These are phyloP conservation scores for Massariosphaeria phaeospora DNA, from an alignment of 495 filamentous ascomycete genomes.

Conservation along the genomic window DNA sequence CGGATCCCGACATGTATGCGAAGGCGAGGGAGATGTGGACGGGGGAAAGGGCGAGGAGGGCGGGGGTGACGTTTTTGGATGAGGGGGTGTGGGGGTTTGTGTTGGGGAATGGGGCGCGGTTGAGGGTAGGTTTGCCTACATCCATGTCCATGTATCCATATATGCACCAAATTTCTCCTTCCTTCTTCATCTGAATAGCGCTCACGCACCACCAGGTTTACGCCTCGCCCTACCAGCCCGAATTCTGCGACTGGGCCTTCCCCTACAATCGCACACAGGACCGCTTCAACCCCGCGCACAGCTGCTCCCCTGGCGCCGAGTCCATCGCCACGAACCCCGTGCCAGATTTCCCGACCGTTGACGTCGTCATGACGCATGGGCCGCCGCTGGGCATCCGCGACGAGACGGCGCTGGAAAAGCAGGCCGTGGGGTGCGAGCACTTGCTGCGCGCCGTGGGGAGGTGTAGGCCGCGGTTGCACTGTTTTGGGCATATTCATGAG, in stretches of 20 bases:
- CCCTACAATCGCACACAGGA: slow-evolving; percentile 52
- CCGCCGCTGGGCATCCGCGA: slow-evolving; percentile 61
- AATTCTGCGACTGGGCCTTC: slow-evolving; percentile 58
- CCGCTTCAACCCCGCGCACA: slow-evolving; percentile 48
- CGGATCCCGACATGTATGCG: slow-evolving; percentile 12
- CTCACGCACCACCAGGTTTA: slow-evolving; percentile 45
- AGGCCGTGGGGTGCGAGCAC: slow-evolving; percentile 51
- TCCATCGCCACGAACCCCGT: slow-evolving; percentile 46
- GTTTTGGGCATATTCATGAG: slow-evolving; percentile 74
- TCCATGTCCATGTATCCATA: background rate
- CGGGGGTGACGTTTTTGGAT: slow-evolving; percentile 60
- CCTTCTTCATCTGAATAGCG: background rate
- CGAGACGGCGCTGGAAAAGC: slow-evolving; percentile 32
- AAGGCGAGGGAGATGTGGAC: slow-evolving; percentile 45
- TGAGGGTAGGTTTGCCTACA: slow-evolving; percentile 42
- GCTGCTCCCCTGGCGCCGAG: slow-evolving; percentile 17
- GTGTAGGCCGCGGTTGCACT: slow-evolving; percentile 56
- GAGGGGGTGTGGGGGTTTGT: slow-evolving; percentile 58
- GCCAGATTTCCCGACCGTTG: slow-evolving; percentile 49
- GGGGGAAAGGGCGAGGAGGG: slow-evolving; percentile 43
- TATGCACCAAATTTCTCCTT: background rate
- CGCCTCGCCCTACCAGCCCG: slow-evolving; percentile 64
- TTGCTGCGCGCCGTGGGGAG: slow-evolving; percentile 54
- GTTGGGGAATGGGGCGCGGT: slow-evolving; percentile 52
- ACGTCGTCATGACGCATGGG: slow-evolving; percentile 71